Evolutionary conservation across 805 yeast genomes (phyloP).

Genomic region (Priceomyces medius): DNA sequence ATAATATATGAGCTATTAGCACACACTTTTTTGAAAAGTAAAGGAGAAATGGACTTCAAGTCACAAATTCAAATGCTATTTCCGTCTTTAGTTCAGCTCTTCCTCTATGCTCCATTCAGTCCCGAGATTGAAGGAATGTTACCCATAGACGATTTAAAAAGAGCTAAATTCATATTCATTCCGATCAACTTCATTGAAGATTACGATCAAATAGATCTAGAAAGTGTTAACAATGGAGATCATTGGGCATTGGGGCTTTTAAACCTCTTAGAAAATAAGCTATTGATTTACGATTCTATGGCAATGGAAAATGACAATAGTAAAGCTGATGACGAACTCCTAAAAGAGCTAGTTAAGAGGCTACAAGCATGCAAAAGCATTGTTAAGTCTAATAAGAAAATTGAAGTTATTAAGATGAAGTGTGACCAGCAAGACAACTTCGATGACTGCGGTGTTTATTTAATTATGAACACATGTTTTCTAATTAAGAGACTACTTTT

Average conservation of each 20-base stretch:
- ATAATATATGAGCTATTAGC: conserved; percentile 54
- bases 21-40: conserved; percentile 20
- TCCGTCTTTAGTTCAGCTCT: conserved; percentile 66
- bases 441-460: conserved; percentile 61
- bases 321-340: conserved; percentile 26
- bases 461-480: conserved; percentile 40
- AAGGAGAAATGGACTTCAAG: conserved; percentile 11
- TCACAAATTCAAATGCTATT: conserved; percentile 33
- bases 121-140: conserved; percentile 17
- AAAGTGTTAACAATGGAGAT: conserved; percentile 61
- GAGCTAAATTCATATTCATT: conserved; percentile 52
- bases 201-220: conserved; percentile 31
- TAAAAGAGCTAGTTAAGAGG: conserved; percentile 21
- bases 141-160: conserved; percentile 31
- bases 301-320: conserved; percentile 36
- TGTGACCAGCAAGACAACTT: conserved; percentile 65
- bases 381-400: conserved; percentile 21
- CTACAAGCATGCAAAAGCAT: conserved; percentile 20
- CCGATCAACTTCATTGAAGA: conserved; percentile 70
- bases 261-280: conserved; percentile 44
- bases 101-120: conserved; percentile 46
- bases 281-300: conserved; percentile 63
- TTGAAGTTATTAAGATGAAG: conserved; percentile 28
- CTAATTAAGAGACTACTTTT: conserved; percentile 26
- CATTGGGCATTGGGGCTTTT: conserved; percentile 74